Percentiles rank a stretch among this genome's conserved stretches.
Evolutionary conservation across 768 basidiomycete genomes (phyloP).

Genomic region (Sporobolomyces phaffii): DNA sequence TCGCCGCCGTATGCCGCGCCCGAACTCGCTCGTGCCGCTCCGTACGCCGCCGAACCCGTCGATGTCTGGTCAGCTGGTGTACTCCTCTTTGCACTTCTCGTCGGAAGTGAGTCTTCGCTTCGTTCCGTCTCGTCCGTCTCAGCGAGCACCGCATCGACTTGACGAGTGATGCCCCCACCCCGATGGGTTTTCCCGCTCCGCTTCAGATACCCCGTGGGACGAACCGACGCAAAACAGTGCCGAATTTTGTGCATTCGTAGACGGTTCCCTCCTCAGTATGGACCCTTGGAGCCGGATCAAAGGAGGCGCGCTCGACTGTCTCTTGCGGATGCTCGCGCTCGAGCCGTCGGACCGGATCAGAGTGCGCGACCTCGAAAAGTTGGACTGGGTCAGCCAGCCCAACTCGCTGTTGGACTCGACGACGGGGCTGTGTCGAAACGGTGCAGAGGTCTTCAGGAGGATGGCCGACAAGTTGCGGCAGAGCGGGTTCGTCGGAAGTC

Average conservation of each 20-base stretch:
- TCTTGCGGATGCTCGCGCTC: slow-evolving; percentile 67
- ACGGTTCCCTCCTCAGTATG: slow-evolving; percentile 59
- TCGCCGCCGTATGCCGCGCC: slow-evolving; percentile 92
- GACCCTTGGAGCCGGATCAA: slow-evolving; percentile 72
- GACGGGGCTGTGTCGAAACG: slow-evolving; percentile 57
- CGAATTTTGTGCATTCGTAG: slow-evolving; percentile 69
- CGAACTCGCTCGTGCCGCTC: slow-evolving; percentile 62
- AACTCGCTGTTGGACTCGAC: slow-evolving; percentile 54
- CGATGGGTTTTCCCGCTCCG: too few species aligned
- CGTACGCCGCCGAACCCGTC: slow-evolving; percentile 84
- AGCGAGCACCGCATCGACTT: too few species aligned
- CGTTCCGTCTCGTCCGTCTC: too few species aligned
- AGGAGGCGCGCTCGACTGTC: slow-evolving; percentile 59
- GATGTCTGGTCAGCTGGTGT: slow-evolving; percentile 96
- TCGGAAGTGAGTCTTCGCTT: slow-evolving; percentile 60
- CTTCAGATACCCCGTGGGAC: slow-evolving; percentile 99
- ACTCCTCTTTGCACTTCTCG: slow-evolving; percentile 82
- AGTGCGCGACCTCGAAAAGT: slow-evolving; percentile 55
- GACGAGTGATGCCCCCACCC: too few species aligned
- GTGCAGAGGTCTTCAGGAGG: slow-evolving; percentile 58
- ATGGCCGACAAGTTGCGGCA: slow-evolving; percentile 63
- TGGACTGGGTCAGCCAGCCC: slow-evolving; percentile 69
- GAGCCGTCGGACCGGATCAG: slow-evolving; percentile 65
- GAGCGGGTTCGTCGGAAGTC: slow-evolving; percentile 69
- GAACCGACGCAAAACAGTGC: slow-evolving; percentile 71